Evolutionary conservation across 305 asterid genomes (phyloP), one percentile per base, ranked within the genome.

Genomic region (Fraxinus xanthoxyloides): DNA sequence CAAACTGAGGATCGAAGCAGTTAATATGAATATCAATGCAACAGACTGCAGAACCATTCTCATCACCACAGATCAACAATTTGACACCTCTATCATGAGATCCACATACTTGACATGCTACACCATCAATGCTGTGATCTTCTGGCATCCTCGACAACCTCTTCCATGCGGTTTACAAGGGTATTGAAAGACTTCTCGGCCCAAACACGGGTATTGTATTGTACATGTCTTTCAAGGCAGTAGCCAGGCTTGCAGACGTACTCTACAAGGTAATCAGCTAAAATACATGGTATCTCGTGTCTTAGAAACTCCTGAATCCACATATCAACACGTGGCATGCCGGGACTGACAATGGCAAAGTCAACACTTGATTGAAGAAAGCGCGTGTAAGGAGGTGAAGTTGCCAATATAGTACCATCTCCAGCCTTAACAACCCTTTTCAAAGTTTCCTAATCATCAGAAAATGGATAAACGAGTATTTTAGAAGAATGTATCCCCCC

Each of bases 231-330:
- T 32, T 92, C 97, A 3, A 92, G 92, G 36, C 97, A 82, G 88
- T 89, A 92, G 2, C 96, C 96, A 0, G 97, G 96, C 88, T 94
- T 95, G 89, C 99, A 95, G n/a, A 95, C 96, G 10, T 92, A 92
- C 74, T 93, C 99, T 3, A 95, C 99, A 87, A 95, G 78, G 84
- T 94, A 94, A 84, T 95, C 99, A 2, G 97, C 94, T 48, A 74
- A 83, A 56, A 95, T 85, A 40, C 98, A 95, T 32, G 99, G 98
- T 59, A 95, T 84, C 81, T 95, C 96, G n/a, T 88, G 91, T 7
- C 89, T 84, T n/a, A 94, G 75, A 79, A 95, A 95, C 87, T 92
- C 98, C 51, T 94, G 97, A 40, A 95, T 89, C 98, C 99, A 95
- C 82, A 89, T 76, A 84, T 95, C 99, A 1, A 88, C 93, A 19